Conservation (phyloP, 116 monocot genomes). For the Phalaenopsis hybrid region DNA sequence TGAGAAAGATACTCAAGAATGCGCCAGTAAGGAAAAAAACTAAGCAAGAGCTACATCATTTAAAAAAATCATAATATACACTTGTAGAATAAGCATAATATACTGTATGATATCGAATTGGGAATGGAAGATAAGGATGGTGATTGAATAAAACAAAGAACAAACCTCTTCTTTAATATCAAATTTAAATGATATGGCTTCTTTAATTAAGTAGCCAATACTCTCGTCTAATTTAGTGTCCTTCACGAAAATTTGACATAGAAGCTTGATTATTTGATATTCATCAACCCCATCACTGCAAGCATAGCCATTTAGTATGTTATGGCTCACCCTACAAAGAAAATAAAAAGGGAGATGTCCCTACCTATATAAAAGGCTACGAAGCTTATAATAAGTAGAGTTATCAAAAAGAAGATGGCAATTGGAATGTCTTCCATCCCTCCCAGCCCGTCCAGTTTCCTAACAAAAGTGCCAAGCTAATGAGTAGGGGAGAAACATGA, state of each 20-base stretch:
- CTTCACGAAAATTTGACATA: slow-evolving; percentile 57
- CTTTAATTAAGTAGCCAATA: slow-evolving; percentile 69
- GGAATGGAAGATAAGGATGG: neutral
- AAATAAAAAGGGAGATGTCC: slow-evolving; percentile 2
- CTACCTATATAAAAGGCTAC: slow-evolving; percentile 79
- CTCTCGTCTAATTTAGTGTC: slow-evolving; percentile 30
- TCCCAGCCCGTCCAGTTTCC: slow-evolving; percentile 99
- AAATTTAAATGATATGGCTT: slow-evolving; percentile 57
- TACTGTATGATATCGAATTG: too few species aligned
- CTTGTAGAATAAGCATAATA: too few species aligned
- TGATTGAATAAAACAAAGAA: neutral
- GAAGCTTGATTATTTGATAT: slow-evolving; percentile 69
- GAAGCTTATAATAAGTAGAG: slow-evolving; percentile 65
- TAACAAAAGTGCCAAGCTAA: slow-evolving; percentile 13
- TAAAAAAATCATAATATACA: too few species aligned
- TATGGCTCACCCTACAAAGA: neutral
- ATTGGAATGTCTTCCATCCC: slow-evolving; percentile 73
- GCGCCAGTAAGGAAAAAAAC: too few species aligned
- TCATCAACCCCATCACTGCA: slow-evolving; percentile 92
- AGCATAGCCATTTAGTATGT: slow-evolving; percentile 4
- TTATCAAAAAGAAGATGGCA: slow-evolving; percentile 84
- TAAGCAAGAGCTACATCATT: too few species aligned
- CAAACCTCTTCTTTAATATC: slow-evolving; percentile 97
- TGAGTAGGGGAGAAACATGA: neutral
- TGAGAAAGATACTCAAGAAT: too few species aligned